Conservation (phyloP, 1,139 yeast genomes). For the Arxiozyma slooffiae region DNA sequence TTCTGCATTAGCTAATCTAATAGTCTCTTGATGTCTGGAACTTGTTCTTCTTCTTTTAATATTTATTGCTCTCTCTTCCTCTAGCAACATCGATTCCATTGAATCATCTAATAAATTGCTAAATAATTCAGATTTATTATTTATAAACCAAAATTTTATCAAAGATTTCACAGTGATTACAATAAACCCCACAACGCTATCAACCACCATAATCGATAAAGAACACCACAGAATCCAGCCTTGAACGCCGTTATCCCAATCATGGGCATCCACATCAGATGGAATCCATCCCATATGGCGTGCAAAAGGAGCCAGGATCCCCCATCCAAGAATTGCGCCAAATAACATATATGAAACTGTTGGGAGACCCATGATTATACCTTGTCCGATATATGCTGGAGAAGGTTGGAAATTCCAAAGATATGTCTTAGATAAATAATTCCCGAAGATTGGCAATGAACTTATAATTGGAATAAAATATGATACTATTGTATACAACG, state of each 20-base stretch:
- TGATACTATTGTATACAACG: slow-evolving; percentile 59
- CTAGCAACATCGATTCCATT: slow-evolving; percentile 27
- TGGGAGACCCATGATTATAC: slow-evolving; percentile 92
- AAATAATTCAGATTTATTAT: slow-evolving; percentile 20
- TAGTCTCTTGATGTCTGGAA: slow-evolving; percentile 16
- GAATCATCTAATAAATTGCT: slow-evolving; percentile 25
- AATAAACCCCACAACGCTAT: slow-evolving; percentile 71
- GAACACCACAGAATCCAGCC: slow-evolving; percentile 98
- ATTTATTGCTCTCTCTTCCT: slow-evolving; percentile 26
- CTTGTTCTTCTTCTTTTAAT: slow-evolving; percentile 11
- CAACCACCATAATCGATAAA: slow-evolving; percentile 87
- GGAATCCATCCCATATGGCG: slow-evolving; percentile 64
- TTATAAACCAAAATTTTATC: slow-evolving; percentile 21
- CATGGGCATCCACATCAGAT: slow-evolving; percentile 68
- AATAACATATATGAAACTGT: slow-evolving; percentile 85
- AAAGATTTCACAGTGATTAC: slow-evolving; percentile 49
- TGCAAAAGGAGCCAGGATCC: slow-evolving; percentile 70
- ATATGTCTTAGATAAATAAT: slow-evolving; percentile 49
- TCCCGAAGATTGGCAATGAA: slow-evolving; percentile 68
- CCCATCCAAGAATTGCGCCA: slow-evolving; percentile 92
- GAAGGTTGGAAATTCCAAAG: slow-evolving; percentile 90
- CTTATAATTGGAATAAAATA: slow-evolving; percentile 66
- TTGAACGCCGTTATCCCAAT: slow-evolving; percentile 89
- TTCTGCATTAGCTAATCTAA: slow-evolving; percentile 25
- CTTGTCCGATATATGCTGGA: slow-evolving; percentile 96